Evolutionary conservation across 805 yeast species (phyloP).

Genomic region (Spathaspora hagerdaliae): DNA sequence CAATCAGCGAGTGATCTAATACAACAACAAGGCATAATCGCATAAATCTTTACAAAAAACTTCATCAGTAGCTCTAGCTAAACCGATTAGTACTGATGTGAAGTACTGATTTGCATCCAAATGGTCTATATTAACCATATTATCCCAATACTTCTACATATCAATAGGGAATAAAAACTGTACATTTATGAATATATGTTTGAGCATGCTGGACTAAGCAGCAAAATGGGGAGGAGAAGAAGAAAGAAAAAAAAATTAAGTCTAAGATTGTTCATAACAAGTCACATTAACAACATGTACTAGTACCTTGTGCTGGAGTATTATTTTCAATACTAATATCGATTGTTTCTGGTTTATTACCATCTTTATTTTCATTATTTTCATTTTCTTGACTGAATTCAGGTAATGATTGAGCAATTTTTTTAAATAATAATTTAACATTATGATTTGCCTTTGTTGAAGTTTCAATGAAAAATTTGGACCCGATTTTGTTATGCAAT

Average conservation of each 20-base stretch:
- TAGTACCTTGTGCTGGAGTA: constrained; percentile 6
- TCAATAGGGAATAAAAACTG: too few relatives aligned
- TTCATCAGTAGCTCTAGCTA: constrained; percentile 93
- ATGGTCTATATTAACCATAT: too few relatives aligned
- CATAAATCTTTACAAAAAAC: constrained; percentile 92
- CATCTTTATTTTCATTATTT: constrained; percentile 11
- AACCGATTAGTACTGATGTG: constrained; percentile 97
- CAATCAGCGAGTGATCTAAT: constrained; percentile 98
- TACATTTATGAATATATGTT: too few relatives aligned
- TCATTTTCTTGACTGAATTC: constrained; percentile 47
- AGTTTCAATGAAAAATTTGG: constrained; percentile 83
- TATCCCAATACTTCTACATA: too few relatives aligned
- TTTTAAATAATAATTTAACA: constrained; percentile 83
- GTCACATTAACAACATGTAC: constrained; percentile 15
- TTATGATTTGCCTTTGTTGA: constrained; percentile 94
- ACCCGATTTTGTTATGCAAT: constrained; percentile 66
- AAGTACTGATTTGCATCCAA: constrained; percentile 98
- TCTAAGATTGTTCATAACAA: too few relatives aligned
- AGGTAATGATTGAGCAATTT: constrained; percentile 86
- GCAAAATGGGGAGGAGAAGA: too few relatives aligned
- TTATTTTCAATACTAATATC: constrained; percentile 33
- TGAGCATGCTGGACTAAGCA: too few relatives aligned
- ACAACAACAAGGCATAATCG: constrained; percentile 93
- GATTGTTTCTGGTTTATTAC: constrained; percentile 30
- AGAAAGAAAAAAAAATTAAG: too few relatives aligned